Conservation (phyloP, 2,329 filamentous ascomycete genomes). For the Fusarium nematophilum region DNA sequence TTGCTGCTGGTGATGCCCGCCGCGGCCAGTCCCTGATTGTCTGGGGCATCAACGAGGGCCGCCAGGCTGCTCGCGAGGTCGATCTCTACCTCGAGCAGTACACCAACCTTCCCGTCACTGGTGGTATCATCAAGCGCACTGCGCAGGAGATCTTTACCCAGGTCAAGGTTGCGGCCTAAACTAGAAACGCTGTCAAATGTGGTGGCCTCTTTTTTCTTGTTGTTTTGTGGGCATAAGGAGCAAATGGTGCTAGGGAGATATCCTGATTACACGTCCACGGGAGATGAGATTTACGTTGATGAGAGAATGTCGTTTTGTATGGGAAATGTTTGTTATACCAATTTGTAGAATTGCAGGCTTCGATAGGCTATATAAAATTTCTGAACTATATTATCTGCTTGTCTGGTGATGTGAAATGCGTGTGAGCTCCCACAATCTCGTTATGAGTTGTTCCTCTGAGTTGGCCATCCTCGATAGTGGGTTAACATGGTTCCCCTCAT, state of each 20-base stretch:
- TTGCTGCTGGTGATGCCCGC: constrained; percentile 94
- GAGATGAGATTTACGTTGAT: constrained; percentile 1
- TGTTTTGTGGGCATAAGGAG: constrained; percentile 26
- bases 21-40: constrained; percentile 96
- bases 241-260: constrained; percentile 32
- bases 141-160: constrained; percentile 73
- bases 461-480: no score
- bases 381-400: no score
- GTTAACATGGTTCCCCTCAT: no score
- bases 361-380: constrained; percentile 6
- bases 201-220: constrained; percentile 4
- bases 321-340: constrained; percentile 35
- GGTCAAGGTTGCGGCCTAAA: constrained; percentile 36
- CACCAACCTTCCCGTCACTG: constrained; percentile 87
- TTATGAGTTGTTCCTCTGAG: no score
- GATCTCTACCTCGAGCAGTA: constrained; percentile 86
- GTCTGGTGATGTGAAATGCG: no score
- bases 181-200: constrained; percentile 4
- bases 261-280: constrained; percentile 26
- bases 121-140: constrained; percentile 90
- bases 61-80: constrained; percentile 91
- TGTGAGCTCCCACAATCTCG: no score
- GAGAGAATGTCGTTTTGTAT: constrained; percentile 5
- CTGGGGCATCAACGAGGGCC: constrained; percentile 98
- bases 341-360: constrained; percentile 34